These are phyloP conservation scores for Ailanthus altissimus DNA, from an alignment of 345 rosid species.

Conservation along the genomic window DNA sequence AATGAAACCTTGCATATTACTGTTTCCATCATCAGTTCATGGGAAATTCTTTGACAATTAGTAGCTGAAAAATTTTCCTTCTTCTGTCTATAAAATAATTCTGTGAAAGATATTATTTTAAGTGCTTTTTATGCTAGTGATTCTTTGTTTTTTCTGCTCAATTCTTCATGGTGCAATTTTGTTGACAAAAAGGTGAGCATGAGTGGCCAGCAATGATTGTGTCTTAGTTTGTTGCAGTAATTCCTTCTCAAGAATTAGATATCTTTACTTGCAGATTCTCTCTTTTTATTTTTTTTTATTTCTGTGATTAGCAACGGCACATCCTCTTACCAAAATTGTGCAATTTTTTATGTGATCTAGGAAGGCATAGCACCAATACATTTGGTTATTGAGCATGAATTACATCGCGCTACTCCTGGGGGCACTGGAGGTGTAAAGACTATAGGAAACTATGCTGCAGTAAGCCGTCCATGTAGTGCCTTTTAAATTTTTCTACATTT, in stretches of 20 bases:
- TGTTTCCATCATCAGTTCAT: not conserved
- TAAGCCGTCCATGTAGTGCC: conserved; percentile 31
- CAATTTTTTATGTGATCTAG: conserved; percentile 41
- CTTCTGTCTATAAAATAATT: not conserved
- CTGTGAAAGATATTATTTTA: not conserved
- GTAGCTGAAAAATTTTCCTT: not conserved
- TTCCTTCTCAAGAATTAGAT: not conserved
- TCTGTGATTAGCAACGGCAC: not conserved
- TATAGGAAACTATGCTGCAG: conserved; percentile 94
- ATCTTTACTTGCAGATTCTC: not conserved
- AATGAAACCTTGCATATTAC: not conserved
- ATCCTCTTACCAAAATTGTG: not conserved
- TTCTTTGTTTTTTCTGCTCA: not conserved
- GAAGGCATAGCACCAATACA: conserved; percentile 79
- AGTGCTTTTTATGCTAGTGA: not conserved
- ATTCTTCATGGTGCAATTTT: not conserved
- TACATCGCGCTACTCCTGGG: conserved; percentile 96
- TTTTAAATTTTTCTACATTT: not conserved
- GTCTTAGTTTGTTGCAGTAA: not conserved
- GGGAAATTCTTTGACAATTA: not conserved
- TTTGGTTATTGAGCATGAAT: conserved; percentile 59
- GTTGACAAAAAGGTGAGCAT: not conserved
- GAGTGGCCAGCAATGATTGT: not conserved
- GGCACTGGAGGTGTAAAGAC: conserved; percentile 97
- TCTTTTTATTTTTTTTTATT: not conserved